Base-by-base conservation (phyloP, 768 basidiomycete genomes). In the Phallus indusiatus region DNA sequence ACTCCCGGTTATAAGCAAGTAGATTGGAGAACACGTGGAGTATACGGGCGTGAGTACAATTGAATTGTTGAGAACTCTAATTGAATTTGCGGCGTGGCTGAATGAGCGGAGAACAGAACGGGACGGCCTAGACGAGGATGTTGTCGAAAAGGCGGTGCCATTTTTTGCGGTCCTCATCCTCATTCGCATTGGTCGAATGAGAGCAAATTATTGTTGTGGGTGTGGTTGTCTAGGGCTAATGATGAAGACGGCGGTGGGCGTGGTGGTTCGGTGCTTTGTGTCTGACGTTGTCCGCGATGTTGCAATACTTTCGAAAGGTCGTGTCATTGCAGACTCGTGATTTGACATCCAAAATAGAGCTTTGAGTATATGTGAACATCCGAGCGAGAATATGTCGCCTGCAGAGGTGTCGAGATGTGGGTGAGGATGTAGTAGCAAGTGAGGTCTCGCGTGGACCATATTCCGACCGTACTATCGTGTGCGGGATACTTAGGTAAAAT, bases 291-390 rank as follows among this genome's bases (percentile, higher is more conserved):
- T 56, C n/a, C n/a, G 47, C 35, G 65, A 62, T 7, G 55, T 62
- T 34, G 54, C 36, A 47, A 54, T 47, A 59, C 54, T 61, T 55
- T 61, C 55, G 68, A 66, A 55, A 94, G 90, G 64, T 80, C 74
- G 68, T 85, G 83, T 90, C 91, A 96, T 66, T 96, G 91, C 28
- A 96, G 76, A 12, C 90, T 94, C 1, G 94, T 94, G 68, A 92
- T 90, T 71, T 96, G 90, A 68, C 91, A 94, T 21, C 94, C 94
- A 36, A 95, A 76, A 68, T 87, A 95, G 28, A 95, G 85, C 86
- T 60, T 83, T 83, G 22, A 84, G 73, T 20, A 75, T 67, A 1
- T 83, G 76, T 8, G 82, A 86, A 88, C 88, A 96, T 0, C 81
- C 80, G 0, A 95, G 75, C 42, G 88, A 91, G 72, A 90, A 94